Base-by-base conservation (phyloP, 208 protist genomes). In the Crithidia thermophila region DNA sequence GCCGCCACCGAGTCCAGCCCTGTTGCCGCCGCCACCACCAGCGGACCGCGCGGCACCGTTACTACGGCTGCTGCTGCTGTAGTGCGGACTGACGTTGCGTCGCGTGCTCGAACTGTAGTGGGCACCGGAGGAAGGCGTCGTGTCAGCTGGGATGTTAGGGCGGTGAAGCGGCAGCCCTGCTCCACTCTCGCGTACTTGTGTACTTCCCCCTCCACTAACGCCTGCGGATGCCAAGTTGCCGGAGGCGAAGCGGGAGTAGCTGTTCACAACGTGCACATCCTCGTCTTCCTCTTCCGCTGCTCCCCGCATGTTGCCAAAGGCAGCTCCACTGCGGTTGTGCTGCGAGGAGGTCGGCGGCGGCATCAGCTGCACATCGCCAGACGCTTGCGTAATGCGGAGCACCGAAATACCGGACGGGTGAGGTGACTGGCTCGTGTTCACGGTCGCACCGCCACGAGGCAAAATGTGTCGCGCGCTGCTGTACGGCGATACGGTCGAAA, bases 301-400 rank as follows among this genome's bases (percentile, higher is more conserved):
- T 10, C 16, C 16, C 39, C 39, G 13, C 39, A 43, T 10, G 39
- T 16, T 43, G 39, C 39, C 13, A n/a, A 43, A 43, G 39, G 39
- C 16, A 43, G 39, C 39, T 8, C n/a, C n/a, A n/a, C n/a, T n/a
- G n/a, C n/a, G n/a, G n/a, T n/a, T n/a, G n/a, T 49, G 57, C n/a
- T 27, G 42, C 28, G 57, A 46, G 27, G 57, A 49, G n/a, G n/a
- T 20, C 28, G 65, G 25, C 9, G 43, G 33, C 8, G 34, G 46
- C 31, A 53, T 27, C 55, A 40, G 23, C 43, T 64, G 45, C 31
- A 64, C 65, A 30, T 49, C 65, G 13, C 56, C 65, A 4, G 65
- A 63, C 4, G 65, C 53, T 2, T 39, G 66, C 3, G 66, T 72
- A 33, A 72, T 72, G 66, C 66, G 66, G 3, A 65, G 57, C 5